Evolutionary conservation across 2,329 filamentous ascomycete species (phyloP).

Genomic region (Tolypocladium capitatum): DNA sequence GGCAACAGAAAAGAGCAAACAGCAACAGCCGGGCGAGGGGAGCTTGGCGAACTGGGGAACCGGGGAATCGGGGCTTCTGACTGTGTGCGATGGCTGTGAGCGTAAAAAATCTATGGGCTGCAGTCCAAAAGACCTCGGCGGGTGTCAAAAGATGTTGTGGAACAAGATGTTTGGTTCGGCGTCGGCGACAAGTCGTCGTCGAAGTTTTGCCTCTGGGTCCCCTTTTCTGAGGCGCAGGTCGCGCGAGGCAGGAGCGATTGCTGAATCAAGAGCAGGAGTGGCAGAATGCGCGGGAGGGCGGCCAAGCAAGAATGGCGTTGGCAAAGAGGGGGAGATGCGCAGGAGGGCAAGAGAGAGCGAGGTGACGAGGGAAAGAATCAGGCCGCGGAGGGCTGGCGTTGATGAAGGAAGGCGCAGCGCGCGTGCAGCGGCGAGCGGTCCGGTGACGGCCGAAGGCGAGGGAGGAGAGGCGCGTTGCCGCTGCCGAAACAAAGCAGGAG

Average conservation of each 20-base stretch:
- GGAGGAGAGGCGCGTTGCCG: neutral
- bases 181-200: neutral
- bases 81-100: conserved; percentile 6
- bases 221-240: conserved; percentile 1
- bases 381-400: neutral
- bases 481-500: conserved; percentile 7
- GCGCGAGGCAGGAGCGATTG: conserved; percentile 1
- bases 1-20: neutral
- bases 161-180: conserved; percentile 3
- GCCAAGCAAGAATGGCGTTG: neutral
- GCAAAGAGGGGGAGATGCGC: conserved; percentile 8
- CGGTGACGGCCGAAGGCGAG: neutral
- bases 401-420: neutral
- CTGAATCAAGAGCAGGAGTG: neutral
- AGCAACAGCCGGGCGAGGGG: neutral
- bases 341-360: neutral
- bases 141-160: conserved; percentile 10
- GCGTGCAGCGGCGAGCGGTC: neutral
- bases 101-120: conserved; percentile 8
- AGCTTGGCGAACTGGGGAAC: neutral
- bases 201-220: conserved; percentile 1
- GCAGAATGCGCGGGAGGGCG: neutral
- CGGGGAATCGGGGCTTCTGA: conserved; percentile 3
- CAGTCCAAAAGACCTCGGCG: conserved; percentile 10
- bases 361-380: neutral